phyloP scores from a whole-genome alignment of 2,329 filamentous ascomycete genomes.

The Rhexocercosporidium sp. region DNA sequence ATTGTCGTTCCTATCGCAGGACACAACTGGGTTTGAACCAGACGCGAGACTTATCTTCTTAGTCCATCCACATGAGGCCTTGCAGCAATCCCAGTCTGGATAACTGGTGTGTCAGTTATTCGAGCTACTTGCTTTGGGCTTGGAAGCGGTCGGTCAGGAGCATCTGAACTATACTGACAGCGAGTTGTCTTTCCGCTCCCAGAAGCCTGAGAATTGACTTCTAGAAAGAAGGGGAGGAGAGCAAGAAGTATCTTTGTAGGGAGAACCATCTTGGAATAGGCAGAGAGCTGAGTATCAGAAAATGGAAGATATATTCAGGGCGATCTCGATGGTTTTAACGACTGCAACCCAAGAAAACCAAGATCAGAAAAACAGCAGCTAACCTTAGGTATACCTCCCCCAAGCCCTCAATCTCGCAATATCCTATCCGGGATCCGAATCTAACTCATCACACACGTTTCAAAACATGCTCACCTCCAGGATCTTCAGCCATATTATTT shows the following conservation, averaged over 20 bases:
- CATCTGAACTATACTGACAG: constrained; percentile 34
- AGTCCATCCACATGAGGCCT: constrained; percentile 68
- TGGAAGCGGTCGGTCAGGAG: neutral
- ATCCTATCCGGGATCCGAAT: neutral
- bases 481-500: constrained; percentile 4
- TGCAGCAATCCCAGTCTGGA: constrained; percentile 69
- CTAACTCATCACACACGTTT: neutral
- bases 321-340: neutral
- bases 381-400: too few relatives aligned
- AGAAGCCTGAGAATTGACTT: constrained; percentile 28
- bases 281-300: too few relatives aligned
- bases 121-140: neutral
- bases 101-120: neutral
- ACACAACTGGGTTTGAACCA: constrained; percentile 35
- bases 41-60: constrained; percentile 57
- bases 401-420: neutral
- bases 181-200: constrained; percentile 44
- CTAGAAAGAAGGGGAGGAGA: constrained; percentile 39
- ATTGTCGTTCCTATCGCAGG: constrained; percentile 52
- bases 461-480: neutral
- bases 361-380: neutral
- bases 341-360: neutral
- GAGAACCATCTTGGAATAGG: constrained; percentile 19
- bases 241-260: constrained; percentile 28
- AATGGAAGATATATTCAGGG: neutral